Evolutionary conservation across 2,329 filamentous ascomycete genomes (phyloP).

Genomic region (Thermoascus crustaceus): DNA sequence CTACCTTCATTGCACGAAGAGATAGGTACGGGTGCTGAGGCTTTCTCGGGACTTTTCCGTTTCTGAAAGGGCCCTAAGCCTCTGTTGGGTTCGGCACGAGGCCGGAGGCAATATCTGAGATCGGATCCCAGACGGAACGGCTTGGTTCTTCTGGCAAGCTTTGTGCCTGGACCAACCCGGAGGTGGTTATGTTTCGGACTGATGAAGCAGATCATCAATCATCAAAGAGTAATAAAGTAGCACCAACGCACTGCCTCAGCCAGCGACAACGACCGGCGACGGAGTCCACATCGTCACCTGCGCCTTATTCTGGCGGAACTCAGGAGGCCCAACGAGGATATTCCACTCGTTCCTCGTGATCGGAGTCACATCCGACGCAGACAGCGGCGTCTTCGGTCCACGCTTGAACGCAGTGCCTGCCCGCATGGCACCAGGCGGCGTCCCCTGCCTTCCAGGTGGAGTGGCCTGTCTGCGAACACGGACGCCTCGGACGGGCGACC

Average conservation of each 20-base stretch:
- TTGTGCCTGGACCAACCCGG: too few relatives aligned
- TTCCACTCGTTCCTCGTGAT: conserved; percentile 38
- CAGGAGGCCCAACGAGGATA: conserved; percentile 26
- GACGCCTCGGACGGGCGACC: conserved; percentile 15
- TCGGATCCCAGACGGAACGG: too few relatives aligned
- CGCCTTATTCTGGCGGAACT: conserved; percentile 21
- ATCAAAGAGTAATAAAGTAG: too few relatives aligned
- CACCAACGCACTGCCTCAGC: conserved; percentile 9
- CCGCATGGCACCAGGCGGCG: conserved; percentile 6
- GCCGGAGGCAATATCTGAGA: too few relatives aligned
- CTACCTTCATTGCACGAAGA: too few relatives aligned
- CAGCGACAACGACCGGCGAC: conserved; percentile 21
- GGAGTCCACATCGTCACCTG: conserved; percentile 32
- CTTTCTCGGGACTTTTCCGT: too few relatives aligned
- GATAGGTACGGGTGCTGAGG: too few relatives aligned
- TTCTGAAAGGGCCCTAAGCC: too few relatives aligned
- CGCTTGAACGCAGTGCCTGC: conserved; percentile 13
- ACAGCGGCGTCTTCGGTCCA: conserved; percentile 33
- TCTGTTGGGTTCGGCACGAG: too few relatives aligned
- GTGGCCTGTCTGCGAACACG: conserved; percentile 17
- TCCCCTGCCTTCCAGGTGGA: conserved; percentile 12
- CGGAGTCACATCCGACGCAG: conserved; percentile 36
- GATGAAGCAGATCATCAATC: too few relatives aligned
- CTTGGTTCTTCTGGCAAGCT: too few relatives aligned
- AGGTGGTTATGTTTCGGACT: too few relatives aligned